Base-by-base conservation (phyloP, 306 rosid species). In the Boehmeria nivea region DNA sequence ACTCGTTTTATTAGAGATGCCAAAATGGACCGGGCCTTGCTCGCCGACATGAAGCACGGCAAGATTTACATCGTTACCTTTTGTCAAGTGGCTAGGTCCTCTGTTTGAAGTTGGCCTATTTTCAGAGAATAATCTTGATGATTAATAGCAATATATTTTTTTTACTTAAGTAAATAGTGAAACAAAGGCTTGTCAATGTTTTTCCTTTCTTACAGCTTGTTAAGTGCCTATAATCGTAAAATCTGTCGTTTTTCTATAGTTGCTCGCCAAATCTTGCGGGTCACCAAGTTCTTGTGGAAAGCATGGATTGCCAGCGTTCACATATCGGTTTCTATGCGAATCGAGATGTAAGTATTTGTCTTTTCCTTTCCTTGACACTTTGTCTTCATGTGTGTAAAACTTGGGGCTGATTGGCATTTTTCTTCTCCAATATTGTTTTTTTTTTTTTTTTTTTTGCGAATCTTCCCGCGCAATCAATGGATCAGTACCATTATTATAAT, bases 261-360 rank as follows among this genome's bases (percentile, higher is more conserved):
- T 87, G 96, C 76, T 73, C 75, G 6, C 88, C 99, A 38, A 91
- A 91, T 75, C 94, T 91, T 54, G 80, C 73, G 54, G 81, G 69
- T 71, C 69, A 91, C 80, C 99, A 91, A 91, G 96, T 91, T 60
- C 89, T 91, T 20, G 72, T 85, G 25, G 99, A 91, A 75, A 91
- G 96, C 88, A 91, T 91, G 99, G 99, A 83, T 55, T 73, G 79
- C 65, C 78, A 77, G 45, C 75, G 74, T 49, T 73, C 95, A 18
- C 99, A 85, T 64, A 81, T 91, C 31, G 99, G 99, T 71, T 71
- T 93, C 25, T 93, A 81, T 76, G 96, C 99, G 38, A 84, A 71
- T 72, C 85, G 70, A 52, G 94, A 93, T 56, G 99, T 93, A 83
- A 83, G 95, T 57, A 36, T 55, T 24, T 17, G 43, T 63, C 60